Evolutionary conservation across 495 filamentous ascomycete genomes (phyloP).

Genomic region (Aspergillus biplanus): DNA sequence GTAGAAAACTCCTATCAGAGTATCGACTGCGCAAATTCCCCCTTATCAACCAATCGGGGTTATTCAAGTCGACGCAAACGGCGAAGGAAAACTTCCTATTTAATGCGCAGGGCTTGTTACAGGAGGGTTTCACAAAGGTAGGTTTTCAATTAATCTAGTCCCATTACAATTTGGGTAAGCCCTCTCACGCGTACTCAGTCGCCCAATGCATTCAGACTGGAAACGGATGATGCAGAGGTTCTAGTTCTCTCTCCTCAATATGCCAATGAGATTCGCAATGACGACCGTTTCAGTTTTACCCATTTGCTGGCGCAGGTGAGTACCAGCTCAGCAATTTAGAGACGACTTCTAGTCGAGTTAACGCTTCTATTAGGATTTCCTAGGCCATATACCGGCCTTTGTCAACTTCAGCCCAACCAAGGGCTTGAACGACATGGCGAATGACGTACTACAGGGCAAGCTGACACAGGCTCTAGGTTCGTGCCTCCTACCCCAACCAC

Average conservation of each 20-base stretch:
- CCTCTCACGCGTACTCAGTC: neutral
- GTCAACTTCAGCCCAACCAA: neutral
- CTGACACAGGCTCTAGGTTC: neutral
- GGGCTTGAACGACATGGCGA: neutral
- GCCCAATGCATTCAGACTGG: neutral
- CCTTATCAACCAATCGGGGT: neutral
- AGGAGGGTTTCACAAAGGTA: neutral
- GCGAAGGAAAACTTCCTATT: neutral
- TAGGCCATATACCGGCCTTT: neutral
- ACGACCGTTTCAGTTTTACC: neutral
- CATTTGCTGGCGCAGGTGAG: neutral
- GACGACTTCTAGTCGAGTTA: no score
- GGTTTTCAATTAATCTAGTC: neutral
- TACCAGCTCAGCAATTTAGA: no score
- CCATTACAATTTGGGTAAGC: neutral
- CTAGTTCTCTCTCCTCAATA: neutral
- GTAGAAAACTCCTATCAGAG: neutral
- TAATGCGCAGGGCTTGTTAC: neutral
- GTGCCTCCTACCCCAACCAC: neutral
- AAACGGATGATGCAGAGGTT: neutral
- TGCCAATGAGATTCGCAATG: neutral
- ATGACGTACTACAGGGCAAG: neutral
- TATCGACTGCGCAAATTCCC: neutral
- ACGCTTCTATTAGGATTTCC: neutral
- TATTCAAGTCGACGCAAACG: neutral